These are phyloP conservation scores for Verticillium alfalfae DNA, from an alignment of 2,329 filamentous ascomycete species.

Conservation along the genomic window DNA sequence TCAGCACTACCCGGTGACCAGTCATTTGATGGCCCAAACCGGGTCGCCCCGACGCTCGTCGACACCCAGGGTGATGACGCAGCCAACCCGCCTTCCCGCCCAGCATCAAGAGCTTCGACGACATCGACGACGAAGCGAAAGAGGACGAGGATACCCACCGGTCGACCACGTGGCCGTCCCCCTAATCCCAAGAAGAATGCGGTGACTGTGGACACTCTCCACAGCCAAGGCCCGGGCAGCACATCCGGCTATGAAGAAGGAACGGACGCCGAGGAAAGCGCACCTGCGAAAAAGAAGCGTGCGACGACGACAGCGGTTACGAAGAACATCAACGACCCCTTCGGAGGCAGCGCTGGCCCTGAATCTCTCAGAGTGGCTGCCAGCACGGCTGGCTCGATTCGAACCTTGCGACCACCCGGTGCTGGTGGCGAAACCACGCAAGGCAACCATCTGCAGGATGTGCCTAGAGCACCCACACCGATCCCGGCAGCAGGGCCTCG, in stretches of 20 bases:
- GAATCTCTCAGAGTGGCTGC: constrained; percentile 86
- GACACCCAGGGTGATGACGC: constrained; percentile 19
- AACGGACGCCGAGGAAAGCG: constrained; percentile 52
- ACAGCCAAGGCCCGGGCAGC: constrained; percentile 40
- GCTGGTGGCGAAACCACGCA: constrained; percentile 36
- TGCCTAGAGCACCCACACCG: constrained; percentile 73
- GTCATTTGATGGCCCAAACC: constrained; percentile 21
- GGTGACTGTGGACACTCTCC: not conserved
- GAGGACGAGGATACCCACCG: constrained; percentile 38
- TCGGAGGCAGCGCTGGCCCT: constrained; percentile 65
- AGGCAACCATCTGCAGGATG: constrained; percentile 58
- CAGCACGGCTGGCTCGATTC: constrained; percentile 82
- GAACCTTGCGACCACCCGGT: constrained; percentile 71
- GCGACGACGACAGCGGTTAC: constrained; percentile 71
- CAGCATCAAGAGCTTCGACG: constrained; percentile 55
- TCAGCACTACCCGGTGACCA: constrained; percentile 5
- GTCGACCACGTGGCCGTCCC: constrained; percentile 45
- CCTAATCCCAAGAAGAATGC: constrained; percentile 43
- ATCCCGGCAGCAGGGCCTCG: constrained; percentile 48
- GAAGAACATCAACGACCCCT: constrained; percentile 64
- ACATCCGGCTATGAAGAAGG: constrained; percentile 69
- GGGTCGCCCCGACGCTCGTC: constrained; percentile 25
- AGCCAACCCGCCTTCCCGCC: constrained; percentile 44
- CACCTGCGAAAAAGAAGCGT: constrained; percentile 60
- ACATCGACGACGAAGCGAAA: constrained; percentile 14